phyloP scores from a whole-genome alignment of 2,329 filamentous ascomycete genomes.

The Fusarium solani-melongenae region DNA sequence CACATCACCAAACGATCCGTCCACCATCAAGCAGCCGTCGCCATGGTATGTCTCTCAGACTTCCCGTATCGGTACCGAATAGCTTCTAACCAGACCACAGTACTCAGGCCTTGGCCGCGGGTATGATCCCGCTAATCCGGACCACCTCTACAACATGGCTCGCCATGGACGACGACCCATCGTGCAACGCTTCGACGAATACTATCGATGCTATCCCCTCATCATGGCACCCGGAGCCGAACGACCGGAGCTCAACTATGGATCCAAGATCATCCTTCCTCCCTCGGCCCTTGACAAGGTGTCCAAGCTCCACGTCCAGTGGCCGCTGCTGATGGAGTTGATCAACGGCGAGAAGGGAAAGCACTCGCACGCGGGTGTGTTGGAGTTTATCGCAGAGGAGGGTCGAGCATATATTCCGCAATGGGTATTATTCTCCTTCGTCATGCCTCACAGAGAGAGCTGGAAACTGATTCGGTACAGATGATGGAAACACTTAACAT shows the following conservation, averaged over 20 bases:
- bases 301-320: slow-evolving; percentile 94
- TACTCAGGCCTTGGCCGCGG: slow-evolving; percentile 55
- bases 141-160: slow-evolving; percentile 62
- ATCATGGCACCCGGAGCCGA: slow-evolving; percentile 94
- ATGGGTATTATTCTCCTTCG: slow-evolving; percentile 71
- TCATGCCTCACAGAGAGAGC: background rate
- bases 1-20: slow-evolving; percentile 7
- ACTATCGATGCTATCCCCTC: slow-evolving; percentile 96
- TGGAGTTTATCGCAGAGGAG: slow-evolving; percentile 98
- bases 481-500: slow-evolving; percentile 93
- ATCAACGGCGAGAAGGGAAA: slow-evolving; percentile 85
- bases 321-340: slow-evolving; percentile 96
- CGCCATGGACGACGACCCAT: slow-evolving; percentile 59
- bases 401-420: slow-evolving; percentile 95
- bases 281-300: slow-evolving; percentile 96
- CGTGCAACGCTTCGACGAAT: slow-evolving; percentile 92
- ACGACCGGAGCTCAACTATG: slow-evolving; percentile 90
- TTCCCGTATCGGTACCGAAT: background rate
- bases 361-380: slow-evolving; percentile 91
- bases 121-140: slow-evolving; percentile 61
- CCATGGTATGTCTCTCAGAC: slow-evolving; percentile 35
- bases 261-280: slow-evolving; percentile 98
- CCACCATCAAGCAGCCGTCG: slow-evolving; percentile 10
- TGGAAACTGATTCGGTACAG: slow-evolving; percentile 57
- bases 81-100: slow-evolving; percentile 15